Conservation (phyloP, 345 rosid species). For the Populus davidiana region DNA sequence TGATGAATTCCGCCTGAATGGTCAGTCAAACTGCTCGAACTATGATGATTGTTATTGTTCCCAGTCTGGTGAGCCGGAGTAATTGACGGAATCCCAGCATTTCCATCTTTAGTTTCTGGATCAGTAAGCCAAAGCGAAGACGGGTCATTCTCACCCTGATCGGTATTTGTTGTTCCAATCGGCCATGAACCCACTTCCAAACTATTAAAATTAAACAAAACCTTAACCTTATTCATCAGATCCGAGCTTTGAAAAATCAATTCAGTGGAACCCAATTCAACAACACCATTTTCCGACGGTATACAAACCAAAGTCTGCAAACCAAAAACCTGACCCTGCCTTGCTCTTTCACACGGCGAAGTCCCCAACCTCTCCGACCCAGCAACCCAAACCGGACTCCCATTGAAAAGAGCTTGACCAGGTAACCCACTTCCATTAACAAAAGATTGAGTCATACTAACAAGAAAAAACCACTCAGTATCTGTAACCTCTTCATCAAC, state of each 20-base stretch:
- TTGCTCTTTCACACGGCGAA: slow-evolving; percentile 68
- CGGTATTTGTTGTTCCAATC: slow-evolving; percentile 35
- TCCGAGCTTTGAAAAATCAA: slow-evolving; percentile 61
- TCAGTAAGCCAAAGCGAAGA: slow-evolving; percentile 69
- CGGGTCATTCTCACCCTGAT: slow-evolving; percentile 87
- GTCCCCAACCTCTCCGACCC: slow-evolving; percentile 56
- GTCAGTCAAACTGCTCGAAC: slow-evolving; percentile 49
- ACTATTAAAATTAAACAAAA: slow-evolving; percentile 58
- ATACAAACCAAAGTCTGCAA: slow-evolving; percentile 76
- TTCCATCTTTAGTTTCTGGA: slow-evolving; percentile 52
- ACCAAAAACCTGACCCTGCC: slow-evolving; percentile 72
- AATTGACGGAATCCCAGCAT: slow-evolving; percentile 5
- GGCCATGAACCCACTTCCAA: slow-evolving; percentile 57
- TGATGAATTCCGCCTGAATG: slow-evolving; percentile 34
- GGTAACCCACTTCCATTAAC: slow-evolving; percentile 63
- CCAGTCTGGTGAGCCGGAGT: slow-evolving; percentile 7
- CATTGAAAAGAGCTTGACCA: slow-evolving; percentile 61
- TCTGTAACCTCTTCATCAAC: slow-evolving; percentile 91
- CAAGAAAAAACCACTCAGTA: slow-evolving; percentile 92
- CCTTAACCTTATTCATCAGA: slow-evolving; percentile 66
- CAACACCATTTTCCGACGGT: slow-evolving; percentile 76
- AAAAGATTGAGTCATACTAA: slow-evolving; percentile 88
- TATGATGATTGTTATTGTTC: slow-evolving; percentile 25
- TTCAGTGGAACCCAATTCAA: slow-evolving; percentile 85
- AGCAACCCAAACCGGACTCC: slow-evolving; percentile 60